These are phyloP conservation scores for Mortierella sp. DNA, from an alignment of 371 early-diverging fungal species.

Conservation along the genomic window DNA sequence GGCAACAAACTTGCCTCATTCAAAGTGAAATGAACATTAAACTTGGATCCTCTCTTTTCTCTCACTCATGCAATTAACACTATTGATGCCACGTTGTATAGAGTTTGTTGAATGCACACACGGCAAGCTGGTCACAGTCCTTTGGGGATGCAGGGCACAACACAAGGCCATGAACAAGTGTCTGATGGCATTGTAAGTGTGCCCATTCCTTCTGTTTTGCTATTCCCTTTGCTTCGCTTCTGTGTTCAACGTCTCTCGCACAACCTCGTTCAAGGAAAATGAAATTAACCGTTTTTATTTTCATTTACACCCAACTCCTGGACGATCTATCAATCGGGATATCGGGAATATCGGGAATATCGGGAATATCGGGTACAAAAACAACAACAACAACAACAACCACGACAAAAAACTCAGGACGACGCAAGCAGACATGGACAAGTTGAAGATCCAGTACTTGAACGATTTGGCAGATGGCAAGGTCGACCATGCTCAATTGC, in stretches of 20 bases:
- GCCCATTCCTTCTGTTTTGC: not conserved
- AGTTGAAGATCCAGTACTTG: constrained; percentile 63
- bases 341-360: not conserved
- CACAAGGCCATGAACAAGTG: constrained; percentile 81
- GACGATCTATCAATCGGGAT: not conserved
- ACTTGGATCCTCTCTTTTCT: not conserved
- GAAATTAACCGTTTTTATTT: constrained; percentile 9
- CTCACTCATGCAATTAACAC: not conserved
- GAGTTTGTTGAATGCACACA: constrained; percentile 82
- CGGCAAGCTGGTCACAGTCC: constrained; percentile 74
- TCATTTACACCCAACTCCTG: not conserved
- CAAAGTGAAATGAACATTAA: not conserved
- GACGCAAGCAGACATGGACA: constrained; percentile 70
- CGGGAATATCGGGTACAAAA: not conserved
- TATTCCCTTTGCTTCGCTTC: constrained; percentile 14
- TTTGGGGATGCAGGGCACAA: constrained; percentile 76
- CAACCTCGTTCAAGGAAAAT: not conserved
- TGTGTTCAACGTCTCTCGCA: too few species aligned
- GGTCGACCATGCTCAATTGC: constrained; percentile 52
- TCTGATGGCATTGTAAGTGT: constrained; percentile 70
- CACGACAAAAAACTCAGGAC: constrained; percentile 58
- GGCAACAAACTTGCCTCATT: not conserved
- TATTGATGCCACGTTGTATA: constrained; percentile 23
- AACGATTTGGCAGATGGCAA: constrained; percentile 57
- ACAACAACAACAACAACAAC: not conserved